phyloP scores from a whole-genome alignment of 164 flowering plant genomes.

The Warburgia ugandensis region DNA sequence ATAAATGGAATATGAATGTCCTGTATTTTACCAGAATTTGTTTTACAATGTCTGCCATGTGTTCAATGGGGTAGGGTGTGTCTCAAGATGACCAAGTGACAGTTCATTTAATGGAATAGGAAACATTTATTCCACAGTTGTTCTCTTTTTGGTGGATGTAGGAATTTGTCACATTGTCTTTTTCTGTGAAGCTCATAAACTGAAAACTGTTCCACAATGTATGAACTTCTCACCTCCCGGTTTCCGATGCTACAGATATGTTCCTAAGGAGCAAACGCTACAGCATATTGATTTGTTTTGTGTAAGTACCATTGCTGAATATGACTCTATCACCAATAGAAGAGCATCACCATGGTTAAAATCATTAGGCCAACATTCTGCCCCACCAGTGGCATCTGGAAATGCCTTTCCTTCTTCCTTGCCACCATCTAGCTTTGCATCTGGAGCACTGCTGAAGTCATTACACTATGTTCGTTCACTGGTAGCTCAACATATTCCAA shows the following conservation, averaged over 20 bases:
- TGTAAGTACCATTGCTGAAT: slow-evolving; percentile 65
- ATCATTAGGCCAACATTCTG: slow-evolving; percentile 49
- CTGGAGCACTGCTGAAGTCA: slow-evolving; percentile 71
- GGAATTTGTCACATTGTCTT: too few species aligned
- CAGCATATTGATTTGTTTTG: slow-evolving; percentile 85
- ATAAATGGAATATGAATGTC: neutral
- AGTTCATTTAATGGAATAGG: neutral
- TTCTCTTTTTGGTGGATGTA: neutral
- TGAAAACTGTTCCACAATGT: neutral
- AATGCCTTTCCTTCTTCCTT: slow-evolving; percentile 36
- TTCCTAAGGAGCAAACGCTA: slow-evolving; percentile 82
- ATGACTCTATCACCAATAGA: slow-evolving; percentile 43
- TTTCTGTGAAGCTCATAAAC: neutral
- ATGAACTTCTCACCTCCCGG: neutral
- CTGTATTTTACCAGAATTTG: too few species aligned
- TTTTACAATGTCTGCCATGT: neutral
- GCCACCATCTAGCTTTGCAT: slow-evolving; percentile 77
- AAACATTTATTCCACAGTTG: neutral
- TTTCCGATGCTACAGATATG: slow-evolving; percentile 51
- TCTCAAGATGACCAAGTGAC: neutral
- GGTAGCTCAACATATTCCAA: slow-evolving; percentile 73
- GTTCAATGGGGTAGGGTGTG: neutral
- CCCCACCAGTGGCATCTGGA: slow-evolving; percentile 30
- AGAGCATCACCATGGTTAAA: slow-evolving; percentile 53
- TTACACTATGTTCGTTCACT: slow-evolving; percentile 82